Conservation (phyloP, 495 filamentous ascomycete genomes). For the Penicilliopsis zonata region DNA sequence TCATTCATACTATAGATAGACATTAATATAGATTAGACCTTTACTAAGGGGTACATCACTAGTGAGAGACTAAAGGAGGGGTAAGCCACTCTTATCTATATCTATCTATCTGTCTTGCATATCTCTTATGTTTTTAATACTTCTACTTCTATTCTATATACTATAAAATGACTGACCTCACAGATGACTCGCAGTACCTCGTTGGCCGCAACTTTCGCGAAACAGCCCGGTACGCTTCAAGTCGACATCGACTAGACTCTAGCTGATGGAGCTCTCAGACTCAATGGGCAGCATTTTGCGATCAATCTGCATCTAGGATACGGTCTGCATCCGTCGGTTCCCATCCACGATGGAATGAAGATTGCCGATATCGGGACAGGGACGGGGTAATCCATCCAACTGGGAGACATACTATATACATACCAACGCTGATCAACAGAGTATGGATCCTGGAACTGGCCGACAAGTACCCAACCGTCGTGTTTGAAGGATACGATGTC, state of each 20-base stretch:
- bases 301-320: conserved; percentile 16
- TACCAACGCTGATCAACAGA: conserved; percentile 5
- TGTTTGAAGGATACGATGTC: conserved; percentile 20
- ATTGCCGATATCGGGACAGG: conserved; percentile 22
- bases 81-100: too few relatives aligned
- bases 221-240: conserved; percentile 6
- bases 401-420: background rate
- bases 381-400: conserved; percentile 13
- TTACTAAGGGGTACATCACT: too few relatives aligned
- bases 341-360: conserved; percentile 10
- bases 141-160: too few relatives aligned
- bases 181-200: conserved; percentile 6
- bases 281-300: conserved; percentile 15
- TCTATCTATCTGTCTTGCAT: too few relatives aligned
- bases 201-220: conserved; percentile 4
- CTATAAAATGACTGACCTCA: too few relatives aligned
- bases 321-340: conserved; percentile 14
- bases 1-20: too few relatives aligned
- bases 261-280: too few relatives aligned
- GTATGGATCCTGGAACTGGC: conserved; percentile 20
- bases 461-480: conserved; percentile 7
- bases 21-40: too few relatives aligned
- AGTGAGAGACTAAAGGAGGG: too few relatives aligned
- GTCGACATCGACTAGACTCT: background rate
- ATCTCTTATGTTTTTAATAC: too few relatives aligned